Base-by-base conservation (phyloP, 2,329 filamentous ascomycete species). In the Colletotrichum lupini region DNA sequence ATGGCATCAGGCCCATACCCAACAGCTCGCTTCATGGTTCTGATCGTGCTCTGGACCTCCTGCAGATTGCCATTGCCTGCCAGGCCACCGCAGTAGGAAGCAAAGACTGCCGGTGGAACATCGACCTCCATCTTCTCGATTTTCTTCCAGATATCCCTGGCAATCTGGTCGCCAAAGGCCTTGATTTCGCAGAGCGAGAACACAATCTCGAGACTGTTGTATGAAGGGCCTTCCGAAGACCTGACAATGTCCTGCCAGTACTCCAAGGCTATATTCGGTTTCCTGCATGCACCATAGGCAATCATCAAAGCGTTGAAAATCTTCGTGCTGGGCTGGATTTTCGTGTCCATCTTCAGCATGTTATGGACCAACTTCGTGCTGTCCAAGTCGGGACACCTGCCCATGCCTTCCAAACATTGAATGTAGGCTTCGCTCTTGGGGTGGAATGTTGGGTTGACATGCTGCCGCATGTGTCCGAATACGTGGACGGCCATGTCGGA, bases 381-480 rank as follows among this genome's bases (percentile, higher is more conserved):
- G 68, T 85, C 84, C 52, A 73, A 56, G 67, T 86, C 84, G 1
- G 83, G 83, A 55, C 83, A 82, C n/a, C 82, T 81, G 4, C 92
- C 92, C 28, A 98, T 89, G 2, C 95, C 94, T 73, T 94, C 90
- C 70, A 98, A 92, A 74, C 92, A 95, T 42, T 88, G 84, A 4
- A 94, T 88, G 79, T 99, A 99, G 5, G 93, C 93, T 57, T 94
- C 91, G 11, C 89, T 82, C 3, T 87, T 92, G 0, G 97, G 95
- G 1, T 93, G 90, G 26, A 90, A 89, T 1, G 85, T 83, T 3
- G 84, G 84, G 70, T 92, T 90, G 28, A 88, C 87, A 75, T 95
- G 92, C 63, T 93, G 89, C n/a, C 95, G 93, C 95, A 98, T 98
- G 80, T 98, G 94, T 16, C 94, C 94, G 82, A 99, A 98, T 42